Evolutionary conservation across 2,329 filamentous ascomycete species (phyloP).

Genomic region (Trichoderma hamatum): DNA sequence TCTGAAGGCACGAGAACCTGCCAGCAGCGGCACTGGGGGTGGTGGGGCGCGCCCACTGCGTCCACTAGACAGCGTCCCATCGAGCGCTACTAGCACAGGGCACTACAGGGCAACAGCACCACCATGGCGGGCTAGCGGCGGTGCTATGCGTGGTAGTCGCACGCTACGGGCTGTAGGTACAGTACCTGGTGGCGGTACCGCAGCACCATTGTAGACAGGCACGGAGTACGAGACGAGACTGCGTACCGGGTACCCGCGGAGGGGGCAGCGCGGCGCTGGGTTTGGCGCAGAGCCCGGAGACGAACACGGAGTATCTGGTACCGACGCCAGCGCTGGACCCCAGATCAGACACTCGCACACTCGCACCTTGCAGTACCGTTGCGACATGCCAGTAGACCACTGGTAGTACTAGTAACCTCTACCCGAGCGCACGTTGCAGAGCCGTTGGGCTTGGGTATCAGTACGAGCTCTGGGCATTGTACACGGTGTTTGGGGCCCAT

Average conservation of each 20-base stretch:
- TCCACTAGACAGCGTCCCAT: conserved; percentile 10
- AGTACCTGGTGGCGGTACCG: background rate
- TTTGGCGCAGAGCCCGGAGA: background rate
- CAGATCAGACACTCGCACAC: background rate
- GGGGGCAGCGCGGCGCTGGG: background rate
- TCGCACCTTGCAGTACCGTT: background rate
- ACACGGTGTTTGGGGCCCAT: conserved; percentile 25
- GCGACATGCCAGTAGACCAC: background rate
- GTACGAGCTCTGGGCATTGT: conserved; percentile 14
- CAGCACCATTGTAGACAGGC: too few relatives aligned
- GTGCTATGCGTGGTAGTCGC: background rate
- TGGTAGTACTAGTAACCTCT: background rate
- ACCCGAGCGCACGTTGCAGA: background rate
- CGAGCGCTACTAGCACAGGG: conserved; percentile 1
- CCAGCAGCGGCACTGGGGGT: conserved; percentile 21
- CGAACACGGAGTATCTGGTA: background rate
- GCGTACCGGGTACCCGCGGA: background rate
- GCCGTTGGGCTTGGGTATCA: conserved; percentile 6
- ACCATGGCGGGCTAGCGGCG: background rate
- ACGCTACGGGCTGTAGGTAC: background rate
- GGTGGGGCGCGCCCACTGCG: conserved; percentile 5
- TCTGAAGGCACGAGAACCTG: conserved; percentile 26
- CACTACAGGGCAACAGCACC: conserved; percentile 9
- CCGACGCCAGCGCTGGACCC: background rate
- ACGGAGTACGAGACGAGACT: background rate